A percentile compares a stretch with the other conserved stretches of the same genome.
Evolutionary conservation across 2,329 filamentous ascomycete species (phyloP).

Genomic region (Diaporthe citrichinensis): DNA sequence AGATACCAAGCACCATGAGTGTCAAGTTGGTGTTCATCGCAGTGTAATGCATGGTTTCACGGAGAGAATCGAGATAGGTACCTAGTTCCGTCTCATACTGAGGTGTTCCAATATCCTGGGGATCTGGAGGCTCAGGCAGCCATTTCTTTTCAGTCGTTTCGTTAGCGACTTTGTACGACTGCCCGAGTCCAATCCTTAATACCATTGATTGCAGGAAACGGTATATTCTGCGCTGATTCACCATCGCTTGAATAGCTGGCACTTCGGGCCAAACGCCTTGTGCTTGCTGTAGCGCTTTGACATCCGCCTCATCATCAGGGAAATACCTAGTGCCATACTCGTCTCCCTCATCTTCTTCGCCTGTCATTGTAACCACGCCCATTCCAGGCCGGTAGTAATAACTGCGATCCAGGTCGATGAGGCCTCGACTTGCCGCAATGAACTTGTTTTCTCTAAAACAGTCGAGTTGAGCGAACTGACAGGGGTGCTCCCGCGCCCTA

Average conservation of each 20-base stretch:
- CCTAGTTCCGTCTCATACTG: no score
- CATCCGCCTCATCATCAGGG: not conserved
- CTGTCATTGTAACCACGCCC: not conserved
- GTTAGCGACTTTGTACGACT: not conserved
- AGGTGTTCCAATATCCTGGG: no score
- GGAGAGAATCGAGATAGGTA: not conserved
- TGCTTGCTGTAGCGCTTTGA: no score
- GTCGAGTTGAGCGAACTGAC: not conserved
- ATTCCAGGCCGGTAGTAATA: not conserved
- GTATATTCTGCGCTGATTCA: constrained; percentile 8
- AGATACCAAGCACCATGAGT: not conserved
- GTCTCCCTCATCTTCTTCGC: not conserved
- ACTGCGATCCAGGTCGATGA: not conserved
- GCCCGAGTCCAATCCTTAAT: not conserved
- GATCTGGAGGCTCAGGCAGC: not conserved
- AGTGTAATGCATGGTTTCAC: not conserved
- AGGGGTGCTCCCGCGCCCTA: not conserved
- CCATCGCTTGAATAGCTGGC: not conserved
- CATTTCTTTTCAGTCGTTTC: not conserved
- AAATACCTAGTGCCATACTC: not conserved
- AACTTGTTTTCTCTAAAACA: not conserved
- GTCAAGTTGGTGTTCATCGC: not conserved
- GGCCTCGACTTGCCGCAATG: not conserved
- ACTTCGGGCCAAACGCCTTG: not conserved
- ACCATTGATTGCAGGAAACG: not conserved